phyloP scores from a whole-genome alignment of 805 yeast genomes.

The Yarrowia sp. region DNA sequence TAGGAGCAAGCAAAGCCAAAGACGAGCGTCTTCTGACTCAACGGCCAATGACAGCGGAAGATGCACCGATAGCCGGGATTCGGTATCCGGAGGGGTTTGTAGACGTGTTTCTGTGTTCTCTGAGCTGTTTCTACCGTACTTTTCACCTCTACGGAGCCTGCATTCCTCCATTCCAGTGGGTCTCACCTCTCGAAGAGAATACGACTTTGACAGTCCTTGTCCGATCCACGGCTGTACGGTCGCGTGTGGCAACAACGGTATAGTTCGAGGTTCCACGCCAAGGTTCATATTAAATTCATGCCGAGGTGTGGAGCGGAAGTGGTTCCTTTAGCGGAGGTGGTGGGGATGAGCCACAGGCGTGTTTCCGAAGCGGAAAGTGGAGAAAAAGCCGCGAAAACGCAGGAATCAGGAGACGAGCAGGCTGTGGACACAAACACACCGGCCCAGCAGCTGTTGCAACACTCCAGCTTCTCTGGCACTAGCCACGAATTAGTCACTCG shows the following conservation, averaged over 20 bases:
- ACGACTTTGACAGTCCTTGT: not conserved
- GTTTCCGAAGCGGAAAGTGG: not conserved
- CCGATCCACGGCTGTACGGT: not conserved
- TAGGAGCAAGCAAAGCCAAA: not conserved
- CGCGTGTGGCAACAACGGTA: conserved; percentile 14
- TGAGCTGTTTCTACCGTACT: too few relatives aligned
- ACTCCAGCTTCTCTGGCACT: not conserved
- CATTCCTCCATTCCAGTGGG: too few relatives aligned
- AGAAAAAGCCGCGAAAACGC: too few relatives aligned
- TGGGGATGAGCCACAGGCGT: not conserved
- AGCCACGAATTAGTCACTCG: conserved; percentile 22
- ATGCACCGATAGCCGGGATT: conserved; percentile 10
- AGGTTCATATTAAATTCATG: conserved; percentile 13
- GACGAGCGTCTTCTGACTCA: not conserved
- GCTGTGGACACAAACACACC: too few relatives aligned
- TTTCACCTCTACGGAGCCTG: too few relatives aligned
- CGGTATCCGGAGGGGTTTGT: not conserved
- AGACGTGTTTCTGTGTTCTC: too few relatives aligned
- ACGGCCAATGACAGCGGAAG: conserved; percentile 14
- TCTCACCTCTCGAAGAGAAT: too few relatives aligned
- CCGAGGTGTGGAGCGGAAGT: conserved; percentile 12
- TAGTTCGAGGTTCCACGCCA: not conserved
- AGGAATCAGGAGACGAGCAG: too few relatives aligned
- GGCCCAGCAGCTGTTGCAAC: too few relatives aligned
- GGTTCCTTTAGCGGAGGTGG: conserved; percentile 15